Base-by-base conservation (phyloP, 2,329 filamentous ascomycete genomes). In the Phialocephala sp. region DNA sequence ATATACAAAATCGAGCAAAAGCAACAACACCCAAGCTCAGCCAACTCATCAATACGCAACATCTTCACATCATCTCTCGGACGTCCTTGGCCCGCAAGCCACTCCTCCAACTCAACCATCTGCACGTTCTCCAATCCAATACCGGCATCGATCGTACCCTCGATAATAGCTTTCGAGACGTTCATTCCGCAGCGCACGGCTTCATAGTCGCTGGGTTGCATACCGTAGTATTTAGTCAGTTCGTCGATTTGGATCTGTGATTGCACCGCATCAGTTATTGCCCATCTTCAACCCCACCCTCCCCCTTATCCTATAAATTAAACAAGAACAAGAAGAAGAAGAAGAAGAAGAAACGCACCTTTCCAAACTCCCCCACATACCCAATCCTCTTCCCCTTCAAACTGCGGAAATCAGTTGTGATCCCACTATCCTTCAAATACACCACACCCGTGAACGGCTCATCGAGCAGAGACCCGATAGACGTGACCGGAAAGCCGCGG, bases 1-100 rank as follows among this genome's bases (percentile, higher is more conserved):
- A 93, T 93, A 82, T 93, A 93, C 47, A 93, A 82, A 76, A 93
- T 91, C 35, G 87, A 88, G 79, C 91, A 93, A 85, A 93, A 93
- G 83, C 91, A 93, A 85, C 91, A 93, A 81, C 91, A 93, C 59
- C 91, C 91, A 2, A 93, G 82, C 77, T 92, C 89, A 39, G 91
- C 91, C 35, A 93, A 88, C 80, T 93, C 86, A 76, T 93, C 91
- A 74, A 93, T 93, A 73, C 91, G 88, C 20, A 93, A 85, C 90
- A 93, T 93, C 79, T 91, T 88, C 8, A 92, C 91, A 69, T 93
- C 90, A 15, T 81, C 79, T 75, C 84, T 85, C 66, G 87, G 84
- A 0, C 89, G 88, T 71, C 83, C 83, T 75, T 91, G 88, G 0
- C 75, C 68, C 0, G 82, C 83, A 22, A 93, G 87, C 90, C 90